A percentile compares a stretch with the other conserved stretches of the same genome.
phyloP scores from a whole-genome alignment of 2,329 filamentous ascomycete genomes.

The Furcasterigmium sp. region DNA sequence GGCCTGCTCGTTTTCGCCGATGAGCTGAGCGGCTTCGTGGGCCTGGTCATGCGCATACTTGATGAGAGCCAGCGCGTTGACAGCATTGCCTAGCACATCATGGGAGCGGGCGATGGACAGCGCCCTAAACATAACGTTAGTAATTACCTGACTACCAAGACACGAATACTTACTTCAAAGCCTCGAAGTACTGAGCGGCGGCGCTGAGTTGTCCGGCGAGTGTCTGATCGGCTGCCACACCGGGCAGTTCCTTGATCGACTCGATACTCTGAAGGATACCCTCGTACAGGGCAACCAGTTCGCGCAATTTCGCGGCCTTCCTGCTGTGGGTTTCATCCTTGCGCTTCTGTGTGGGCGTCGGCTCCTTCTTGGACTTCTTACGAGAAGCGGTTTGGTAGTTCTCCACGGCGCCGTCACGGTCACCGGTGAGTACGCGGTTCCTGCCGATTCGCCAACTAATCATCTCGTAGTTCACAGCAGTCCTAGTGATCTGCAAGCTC shows the following conservation, averaged over 20 bases:
- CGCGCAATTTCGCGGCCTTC: constrained; percentile 74
- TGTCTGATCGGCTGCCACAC: constrained; percentile 75
- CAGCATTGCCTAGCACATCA: constrained; percentile 62
- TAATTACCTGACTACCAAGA: constrained; percentile 1
- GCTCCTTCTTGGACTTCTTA: constrained; percentile 47
- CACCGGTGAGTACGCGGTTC: constrained; percentile 83
- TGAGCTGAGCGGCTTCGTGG: constrained; percentile 41
- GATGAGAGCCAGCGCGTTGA: constrained; percentile 81
- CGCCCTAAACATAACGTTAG: constrained; percentile 47
- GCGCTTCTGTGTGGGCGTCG: constrained; percentile 20
- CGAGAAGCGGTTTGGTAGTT: constrained; percentile 39
- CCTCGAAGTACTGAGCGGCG: constrained; percentile 78
- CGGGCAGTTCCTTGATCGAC: constrained; percentile 81
- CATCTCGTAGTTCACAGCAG: constrained; percentile 89
- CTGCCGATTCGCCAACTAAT: constrained; percentile 93
- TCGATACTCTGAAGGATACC: constrained; percentile 87
- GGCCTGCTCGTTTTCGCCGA: constrained; percentile 22
- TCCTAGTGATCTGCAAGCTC: constrained; percentile 83
- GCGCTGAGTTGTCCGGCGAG: constrained; percentile 75
- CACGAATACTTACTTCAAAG: constrained; percentile 63
- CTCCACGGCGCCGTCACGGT: constrained; percentile 66
- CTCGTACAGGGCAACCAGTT: constrained; percentile 86
- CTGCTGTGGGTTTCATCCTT: constrained; percentile 66
- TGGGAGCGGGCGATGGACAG: constrained; percentile 84
- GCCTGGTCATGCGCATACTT: constrained; percentile 64